Conservation (phyloP, 2,329 filamentous ascomycete species). For the Claviceps capensis region DNA sequence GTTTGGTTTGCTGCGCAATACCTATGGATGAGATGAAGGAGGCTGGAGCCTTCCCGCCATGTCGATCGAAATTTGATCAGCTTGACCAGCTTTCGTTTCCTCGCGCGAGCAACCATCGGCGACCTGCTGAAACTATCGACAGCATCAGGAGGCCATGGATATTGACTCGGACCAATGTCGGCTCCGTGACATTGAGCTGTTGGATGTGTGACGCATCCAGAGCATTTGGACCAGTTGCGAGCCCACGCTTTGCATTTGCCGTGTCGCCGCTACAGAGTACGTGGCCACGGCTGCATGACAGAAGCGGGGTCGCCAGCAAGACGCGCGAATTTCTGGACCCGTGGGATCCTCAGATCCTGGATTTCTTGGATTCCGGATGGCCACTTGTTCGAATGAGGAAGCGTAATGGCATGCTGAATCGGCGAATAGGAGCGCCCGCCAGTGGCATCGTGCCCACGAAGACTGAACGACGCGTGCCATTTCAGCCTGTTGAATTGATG, state of each 20-base stretch:
- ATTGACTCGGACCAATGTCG: too few relatives aligned
- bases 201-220: neutral
- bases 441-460: neutral
- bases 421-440: neutral
- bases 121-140: too few relatives aligned
- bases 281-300: neutral
- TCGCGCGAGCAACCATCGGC: too few relatives aligned
- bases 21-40: too few relatives aligned
- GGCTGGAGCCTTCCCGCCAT: too few relatives aligned
- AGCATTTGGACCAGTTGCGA: neutral
- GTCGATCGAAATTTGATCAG: too few relatives aligned
- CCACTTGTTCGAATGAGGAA: neutral
- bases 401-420: neutral
- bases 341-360: too few relatives aligned
- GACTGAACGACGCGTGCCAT: neutral
- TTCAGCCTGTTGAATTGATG: neutral
- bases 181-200: neutral
- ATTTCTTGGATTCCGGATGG: neutral
- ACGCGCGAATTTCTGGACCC: neutral
- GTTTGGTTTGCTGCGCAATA: neutral
- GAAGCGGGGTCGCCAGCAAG: neutral
- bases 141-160: too few relatives aligned
- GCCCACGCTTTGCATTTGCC: neutral
- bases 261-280: neutral
- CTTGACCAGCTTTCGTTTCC: too few relatives aligned